These are phyloP conservation scores for Solanum gandarillasii DNA, from an alignment of 257 asterid species.

Conservation along the genomic window DNA sequence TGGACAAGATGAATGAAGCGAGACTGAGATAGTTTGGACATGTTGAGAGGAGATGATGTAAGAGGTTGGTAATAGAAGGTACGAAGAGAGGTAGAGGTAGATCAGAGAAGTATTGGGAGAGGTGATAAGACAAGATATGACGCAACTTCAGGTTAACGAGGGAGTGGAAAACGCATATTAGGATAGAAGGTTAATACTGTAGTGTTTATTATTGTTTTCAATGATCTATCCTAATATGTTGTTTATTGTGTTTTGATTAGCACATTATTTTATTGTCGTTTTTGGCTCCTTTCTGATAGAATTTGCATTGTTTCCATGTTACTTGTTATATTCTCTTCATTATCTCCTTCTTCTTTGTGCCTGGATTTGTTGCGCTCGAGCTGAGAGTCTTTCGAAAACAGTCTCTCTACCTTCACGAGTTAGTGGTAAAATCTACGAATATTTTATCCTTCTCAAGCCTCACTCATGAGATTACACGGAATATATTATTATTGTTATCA, in stretches of 20 bases:
- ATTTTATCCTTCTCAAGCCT: not conserved
- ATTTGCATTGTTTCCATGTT: not conserved
- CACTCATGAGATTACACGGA: not conserved
- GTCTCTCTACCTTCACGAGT: not conserved
- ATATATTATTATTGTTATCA: not conserved
- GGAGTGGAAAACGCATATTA: no score
- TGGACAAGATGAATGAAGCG: not conserved
- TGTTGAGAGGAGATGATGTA: not conserved
- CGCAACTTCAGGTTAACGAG: no score
- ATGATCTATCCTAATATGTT: not conserved
- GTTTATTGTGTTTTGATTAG: not conserved
- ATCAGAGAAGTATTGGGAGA: not conserved
- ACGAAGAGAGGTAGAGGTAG: no score
- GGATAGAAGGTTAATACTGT: no score
- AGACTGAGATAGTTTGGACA: not conserved
- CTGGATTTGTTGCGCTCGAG: not conserved
- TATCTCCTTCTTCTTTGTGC: not conserved
- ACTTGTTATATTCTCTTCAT: not conserved
- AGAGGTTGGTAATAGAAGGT: not conserved
- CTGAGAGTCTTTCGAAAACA: not conserved
- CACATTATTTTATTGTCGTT: not conserved
- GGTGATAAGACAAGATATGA: not conserved
- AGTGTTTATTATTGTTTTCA: no score
- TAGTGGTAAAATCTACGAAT: no score
- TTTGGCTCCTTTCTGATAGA: not conserved